phyloP scores from a whole-genome alignment of 2,329 filamentous ascomycete genomes.

The Phoma sp. region DNA sequence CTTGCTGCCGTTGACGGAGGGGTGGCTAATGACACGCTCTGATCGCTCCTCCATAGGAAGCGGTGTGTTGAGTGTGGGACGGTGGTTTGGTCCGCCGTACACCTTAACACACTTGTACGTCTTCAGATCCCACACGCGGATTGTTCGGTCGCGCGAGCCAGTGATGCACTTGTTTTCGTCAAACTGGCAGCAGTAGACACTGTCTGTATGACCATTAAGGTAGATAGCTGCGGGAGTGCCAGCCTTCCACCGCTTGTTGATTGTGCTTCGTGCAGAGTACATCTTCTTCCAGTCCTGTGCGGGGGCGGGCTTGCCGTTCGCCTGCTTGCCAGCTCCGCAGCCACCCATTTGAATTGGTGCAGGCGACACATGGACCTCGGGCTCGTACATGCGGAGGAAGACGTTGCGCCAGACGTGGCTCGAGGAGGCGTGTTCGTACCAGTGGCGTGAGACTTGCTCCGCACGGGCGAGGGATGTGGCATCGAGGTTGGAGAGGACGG shows the following conservation, averaged over 20 bases:
- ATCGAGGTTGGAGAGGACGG: slow-evolving; percentile 66
- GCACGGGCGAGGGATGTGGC: slow-evolving; percentile 60
- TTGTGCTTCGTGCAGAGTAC: slow-evolving; percentile 75
- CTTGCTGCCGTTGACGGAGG: slow-evolving; percentile 55
- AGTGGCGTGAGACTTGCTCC: slow-evolving; percentile 63
- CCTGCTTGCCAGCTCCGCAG: slow-evolving; percentile 59
- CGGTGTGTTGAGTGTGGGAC: slow-evolving; percentile 58
- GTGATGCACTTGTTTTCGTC: slow-evolving; percentile 98
- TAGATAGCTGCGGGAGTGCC: slow-evolving; percentile 83
- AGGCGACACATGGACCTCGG: slow-evolving; percentile 53
- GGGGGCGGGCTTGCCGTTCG: slow-evolving; percentile 54
- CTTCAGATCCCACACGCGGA: slow-evolving; percentile 94
- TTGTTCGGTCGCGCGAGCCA: slow-evolving; percentile 91
- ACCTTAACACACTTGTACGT: slow-evolving; percentile 84
- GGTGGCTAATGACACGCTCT: slow-evolving; percentile 52
- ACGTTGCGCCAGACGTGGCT: slow-evolving; percentile 66
- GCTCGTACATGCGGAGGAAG: slow-evolving; percentile 63
- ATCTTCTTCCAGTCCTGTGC: slow-evolving; percentile 83
- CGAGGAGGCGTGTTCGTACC: slow-evolving; percentile 62
- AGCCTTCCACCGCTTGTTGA: slow-evolving; percentile 80
- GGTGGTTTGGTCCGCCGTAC: slow-evolving; percentile 76
- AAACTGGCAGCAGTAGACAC: slow-evolving; percentile 97
- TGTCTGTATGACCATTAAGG: slow-evolving; percentile 90
- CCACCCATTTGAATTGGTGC: slow-evolving; percentile 58
- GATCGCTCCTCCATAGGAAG: slow-evolving; percentile 49